A percentile compares a stretch with the other conserved stretches of the same genome.
phyloP scores from a whole-genome alignment of 768 basidiomycete species.

The Fistulinella prunicolor region DNA sequence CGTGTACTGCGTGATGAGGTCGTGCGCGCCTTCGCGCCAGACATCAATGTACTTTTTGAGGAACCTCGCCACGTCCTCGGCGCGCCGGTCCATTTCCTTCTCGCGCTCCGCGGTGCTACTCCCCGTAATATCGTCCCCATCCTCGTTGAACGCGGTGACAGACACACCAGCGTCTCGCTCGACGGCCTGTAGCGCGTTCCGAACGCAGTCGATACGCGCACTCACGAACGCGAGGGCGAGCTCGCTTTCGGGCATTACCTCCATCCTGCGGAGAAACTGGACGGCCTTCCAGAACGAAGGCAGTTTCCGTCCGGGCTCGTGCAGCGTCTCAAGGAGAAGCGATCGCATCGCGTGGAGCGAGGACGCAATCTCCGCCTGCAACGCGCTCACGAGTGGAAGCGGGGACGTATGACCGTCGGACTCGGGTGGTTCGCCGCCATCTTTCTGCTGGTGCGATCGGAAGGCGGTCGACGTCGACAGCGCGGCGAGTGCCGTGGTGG shows the following conservation, averaged over 20 bases:
- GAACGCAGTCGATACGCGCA: slow-evolving; percentile 64
- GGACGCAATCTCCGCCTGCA: slow-evolving; percentile 64
- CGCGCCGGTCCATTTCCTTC: slow-evolving; percentile 54
- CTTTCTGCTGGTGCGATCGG: slow-evolving; percentile 27
- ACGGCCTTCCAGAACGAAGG: slow-evolving; percentile 90
- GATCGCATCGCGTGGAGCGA: slow-evolving; percentile 67
- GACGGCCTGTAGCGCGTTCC: slow-evolving; percentile 51
- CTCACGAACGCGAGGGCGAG: slow-evolving; percentile 85
- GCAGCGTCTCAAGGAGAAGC: slow-evolving; percentile 72
- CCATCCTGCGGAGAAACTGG: slow-evolving; percentile 83
- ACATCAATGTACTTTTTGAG: slow-evolving; percentile 85
- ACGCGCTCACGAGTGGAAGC: slow-evolving; percentile 39
- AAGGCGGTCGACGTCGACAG: slow-evolving; percentile 25
- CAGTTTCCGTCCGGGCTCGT: slow-evolving; percentile 80
- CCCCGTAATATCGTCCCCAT: slow-evolving; percentile 13
- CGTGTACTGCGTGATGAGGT: slow-evolving; percentile 85
- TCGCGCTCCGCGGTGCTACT: slow-evolving; percentile 32
- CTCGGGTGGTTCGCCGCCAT: slow-evolving; percentile 36
- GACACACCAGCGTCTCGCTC: slow-evolving; percentile 44
- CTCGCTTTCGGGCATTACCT: slow-evolving; percentile 65
- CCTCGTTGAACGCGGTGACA: slow-evolving; percentile 8
- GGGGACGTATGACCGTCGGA: slow-evolving; percentile 36
- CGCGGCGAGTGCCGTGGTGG: slow-evolving; percentile 45
- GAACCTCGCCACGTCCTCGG: slow-evolving; percentile 71
- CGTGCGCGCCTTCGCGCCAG: slow-evolving; percentile 91